Evolutionary conservation across 257 asterid species (phyloP), one percentile per base, ranked within the genome.

Genomic region (Nicotiana sylvestris): DNA sequence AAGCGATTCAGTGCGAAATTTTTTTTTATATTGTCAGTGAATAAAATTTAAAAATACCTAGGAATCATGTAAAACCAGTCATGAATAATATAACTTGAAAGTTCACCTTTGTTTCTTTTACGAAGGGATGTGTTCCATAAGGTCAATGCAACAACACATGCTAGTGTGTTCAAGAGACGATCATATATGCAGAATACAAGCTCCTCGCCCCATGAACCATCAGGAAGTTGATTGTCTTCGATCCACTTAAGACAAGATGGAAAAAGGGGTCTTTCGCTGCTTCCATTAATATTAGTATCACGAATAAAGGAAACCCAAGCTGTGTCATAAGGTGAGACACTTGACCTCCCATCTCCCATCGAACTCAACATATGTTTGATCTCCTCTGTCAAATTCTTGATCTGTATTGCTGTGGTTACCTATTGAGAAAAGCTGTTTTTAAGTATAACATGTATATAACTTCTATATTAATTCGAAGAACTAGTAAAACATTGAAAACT

Each of bases 201-300:
- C 6, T 78, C 29, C 7, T 89, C 92, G 2, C 90, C 92, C 92
- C 89, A 89, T 1, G 92, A 89, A n/a, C 93, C 93, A 64, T 88
- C 90, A 0, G 53, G 30, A 15, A 87, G 89, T 64, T 90, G 93
- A 85, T 90, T 68, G 18, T 83, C 4, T 0, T 81, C 88, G 2
- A 90, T 88, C 93, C 93, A 90, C 6, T 80, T 74, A 4, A 90
- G 83, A 46, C 86, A 67, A 0, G 87, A 79, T 6, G 90, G 90
- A 66, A 90, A 90, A 7, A 84, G 87, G 1, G 93, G 90, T 9
- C 4, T 10, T 5, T 72, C 79, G 0, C 3, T 10, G 12, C 65
- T 33, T 16, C 86, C 89, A 3, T 82, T 33, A 29, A n/a, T 12
- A 32, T 83, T 81, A 18, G 76, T 39, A 2, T 29, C 39, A 27